Base-by-base conservation (phyloP, 2,329 filamentous ascomycete genomes). In the Acarospora socialis region DNA sequence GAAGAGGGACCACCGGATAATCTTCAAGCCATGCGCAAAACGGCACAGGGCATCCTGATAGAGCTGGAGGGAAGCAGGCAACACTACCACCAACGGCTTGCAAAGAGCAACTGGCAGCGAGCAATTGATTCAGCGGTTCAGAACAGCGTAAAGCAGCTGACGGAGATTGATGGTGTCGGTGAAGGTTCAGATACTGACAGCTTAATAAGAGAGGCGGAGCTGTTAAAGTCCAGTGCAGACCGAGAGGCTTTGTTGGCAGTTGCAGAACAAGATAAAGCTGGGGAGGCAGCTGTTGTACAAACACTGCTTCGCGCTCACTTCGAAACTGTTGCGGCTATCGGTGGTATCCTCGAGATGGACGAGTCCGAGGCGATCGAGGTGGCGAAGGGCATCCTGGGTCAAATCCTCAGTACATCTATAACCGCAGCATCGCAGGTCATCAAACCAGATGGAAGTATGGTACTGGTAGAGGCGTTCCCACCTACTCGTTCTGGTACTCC, bases 41-140 rank as follows among this genome's bases (percentile, higher is more conserved):
- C 82, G 1, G 87, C 87, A 0, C 73, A 82, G 35, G 90, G 87
- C 1, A 86, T 95, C 24, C 66, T 93, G 17, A 65, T 82, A 5
- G 92, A 98, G 56, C 61, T 98, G 27, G 87, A 95, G 54, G 73
- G 77, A 45, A 94, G 84, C 54, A 68, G 87, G 39, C 81, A 93
- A 42, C 86, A 94, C 53, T 80, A 87, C 41, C 83, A 92, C 49
- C 81, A 93, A 49, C 77, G 76, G 46, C 55, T 95, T 31, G 69
- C 79, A 27, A 83, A 78, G 52, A 73, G 68, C 28, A 81, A 77
- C 41, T 98, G 90, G 90, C 83, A 93, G 41, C 75, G 82, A 31
- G 71, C 76, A 27, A 68, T 98, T 38, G 86, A 92, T 47, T 82
- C 82, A 1, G 90, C 90, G 4, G 66, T 95, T 20, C 78, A 86